Evolutionary conservation across 306 rosid genomes (phyloP), one percentile per base, ranked within the genome.

Genomic region (Fragaria ananassa): DNA sequence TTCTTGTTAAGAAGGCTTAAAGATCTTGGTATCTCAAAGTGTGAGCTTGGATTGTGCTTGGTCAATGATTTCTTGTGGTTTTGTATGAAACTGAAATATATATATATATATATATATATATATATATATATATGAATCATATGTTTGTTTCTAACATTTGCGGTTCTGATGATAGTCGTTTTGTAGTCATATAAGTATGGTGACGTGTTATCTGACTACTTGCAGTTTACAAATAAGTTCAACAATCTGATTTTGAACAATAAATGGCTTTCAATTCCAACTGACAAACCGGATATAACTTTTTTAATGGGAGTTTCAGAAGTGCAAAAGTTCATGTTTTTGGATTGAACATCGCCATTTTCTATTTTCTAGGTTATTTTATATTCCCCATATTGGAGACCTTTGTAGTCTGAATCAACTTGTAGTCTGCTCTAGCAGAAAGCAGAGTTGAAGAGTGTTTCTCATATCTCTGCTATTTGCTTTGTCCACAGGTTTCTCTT

Each of bases 401-500:
- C 21, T 54, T 51, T 72, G n/a, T 53, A n/a, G 13, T 31, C 56
- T 37, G 21, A 56, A 39, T 54, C 15, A 72, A 14, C n/a, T n/a
- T 54, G 37, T 72, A 39, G 39, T 54, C 64, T 57, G 6, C 54
- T 61, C 35, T 39, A 72, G 35, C 23, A 19, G 69, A 41, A 54
- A 9, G 31, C 68, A 45, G 39, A 74, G 70, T 15, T 14, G 21
- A 67, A 17, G 17, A 10, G 31, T 41, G 31, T 41, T 78, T 9
- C 67, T 31, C 13, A 53, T 2, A 49, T 34, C 13, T 44, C 11
- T 42, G 17, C 31, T 6, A 39, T 21, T 31, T 80, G 27, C 78
- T 23, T 31, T 44, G n/a, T 60, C 72, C 45, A 72, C 87, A 90
- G 97, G 90, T 78, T 53, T 85, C 97, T 35, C 89, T 94, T 49